These are phyloP conservation scores for Arthroderma sp. DNA, from an alignment of 2,329 filamentous ascomycete genomes.

Conservation along the genomic window DNA sequence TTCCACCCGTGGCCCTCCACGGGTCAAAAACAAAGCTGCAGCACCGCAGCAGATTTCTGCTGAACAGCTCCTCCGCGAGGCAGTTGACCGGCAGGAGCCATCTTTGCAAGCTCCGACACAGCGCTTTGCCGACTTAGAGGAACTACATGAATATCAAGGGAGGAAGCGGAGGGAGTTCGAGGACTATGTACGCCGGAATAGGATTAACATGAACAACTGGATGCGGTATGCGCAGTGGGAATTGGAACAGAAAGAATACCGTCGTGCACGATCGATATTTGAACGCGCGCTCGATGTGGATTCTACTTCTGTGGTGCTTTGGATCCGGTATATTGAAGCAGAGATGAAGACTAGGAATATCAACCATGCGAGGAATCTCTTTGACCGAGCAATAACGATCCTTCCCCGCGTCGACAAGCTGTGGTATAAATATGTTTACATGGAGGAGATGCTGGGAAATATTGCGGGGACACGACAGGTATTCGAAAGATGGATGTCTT, in stretches of 20 bases:
- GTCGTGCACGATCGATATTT: slow-evolving; percentile 80
- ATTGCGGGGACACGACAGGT: slow-evolving; percentile 83
- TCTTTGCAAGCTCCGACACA: slow-evolving; percentile 81
- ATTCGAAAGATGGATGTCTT: slow-evolving; percentile 96
- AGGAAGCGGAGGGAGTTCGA: slow-evolving; percentile 94
- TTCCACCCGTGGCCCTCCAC: slow-evolving; percentile 73
- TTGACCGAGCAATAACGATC: slow-evolving; percentile 88
- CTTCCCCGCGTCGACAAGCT: slow-evolving; percentile 86
- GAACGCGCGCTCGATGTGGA: slow-evolving; percentile 90
- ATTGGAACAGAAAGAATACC: slow-evolving; percentile 94
- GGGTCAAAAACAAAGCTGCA: slow-evolving; percentile 97
- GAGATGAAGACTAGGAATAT: slow-evolving; percentile 95
- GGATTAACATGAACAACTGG: slow-evolving; percentile 98
- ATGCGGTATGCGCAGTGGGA: slow-evolving; percentile 96
- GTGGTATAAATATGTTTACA: slow-evolving; percentile 99
- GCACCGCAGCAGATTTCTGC: slow-evolving; percentile 86
- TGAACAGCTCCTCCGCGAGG: slow-evolving; percentile 92
- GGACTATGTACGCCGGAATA: slow-evolving; percentile 89
- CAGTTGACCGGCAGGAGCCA: slow-evolving; percentile 88
- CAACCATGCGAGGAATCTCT: slow-evolving; percentile 86
- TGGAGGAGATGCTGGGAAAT: slow-evolving; percentile 96
- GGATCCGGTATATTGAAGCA: slow-evolving; percentile 87
- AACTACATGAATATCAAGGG: slow-evolving; percentile 94
- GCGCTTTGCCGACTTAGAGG: slow-evolving; percentile 89
- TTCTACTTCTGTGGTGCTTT: slow-evolving; percentile 70